These are phyloP conservation scores for Blastocystis sp. DNA, from an alignment of 352 stramenopile species.

Conservation along the genomic window DNA sequence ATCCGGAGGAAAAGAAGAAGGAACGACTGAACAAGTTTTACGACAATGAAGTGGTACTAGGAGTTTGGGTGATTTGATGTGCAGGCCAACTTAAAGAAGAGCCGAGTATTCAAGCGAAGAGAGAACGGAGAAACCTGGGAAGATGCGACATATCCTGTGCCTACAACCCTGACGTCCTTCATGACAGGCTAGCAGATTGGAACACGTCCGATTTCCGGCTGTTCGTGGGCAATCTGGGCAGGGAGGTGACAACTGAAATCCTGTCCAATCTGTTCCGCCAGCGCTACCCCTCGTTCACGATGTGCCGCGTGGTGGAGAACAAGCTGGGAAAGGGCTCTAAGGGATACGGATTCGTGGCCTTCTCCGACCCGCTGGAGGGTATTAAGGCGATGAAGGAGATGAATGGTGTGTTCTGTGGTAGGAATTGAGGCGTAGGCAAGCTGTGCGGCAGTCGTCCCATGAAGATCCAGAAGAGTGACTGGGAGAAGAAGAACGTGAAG, in stretches of 20 bases:
- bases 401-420: conserved; percentile 13
- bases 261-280: conserved; percentile 53
- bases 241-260: conserved; percentile 53
- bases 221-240: conserved; percentile 65
- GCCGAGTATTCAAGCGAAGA: background rate
- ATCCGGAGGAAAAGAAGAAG: conserved; percentile 59
- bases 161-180: background rate
- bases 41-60: conserved; percentile 60
- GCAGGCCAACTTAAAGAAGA: conserved; percentile 55
- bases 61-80: background rate
- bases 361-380: conserved; percentile 60
- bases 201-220: conserved; percentile 59
- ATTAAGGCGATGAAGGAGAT: conserved; percentile 68
- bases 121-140: conserved; percentile 60
- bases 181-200: conserved; percentile 38
- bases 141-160: conserved; percentile 57
- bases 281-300: conserved; percentile 64
- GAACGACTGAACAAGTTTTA: conserved; percentile 61
- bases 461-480: conserved; percentile 63
- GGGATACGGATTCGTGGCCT: conserved; percentile 66
- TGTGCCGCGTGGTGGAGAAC: conserved; percentile 25
- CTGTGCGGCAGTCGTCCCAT: conserved; percentile 66
- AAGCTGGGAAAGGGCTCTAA: conserved; percentile 53
- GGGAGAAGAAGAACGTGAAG: conserved; percentile 63
- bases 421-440: background rate